Evolutionary conservation across 495 filamentous ascomycete species (phyloP).

Genomic region (Parachaetomium inaequale): DNA sequence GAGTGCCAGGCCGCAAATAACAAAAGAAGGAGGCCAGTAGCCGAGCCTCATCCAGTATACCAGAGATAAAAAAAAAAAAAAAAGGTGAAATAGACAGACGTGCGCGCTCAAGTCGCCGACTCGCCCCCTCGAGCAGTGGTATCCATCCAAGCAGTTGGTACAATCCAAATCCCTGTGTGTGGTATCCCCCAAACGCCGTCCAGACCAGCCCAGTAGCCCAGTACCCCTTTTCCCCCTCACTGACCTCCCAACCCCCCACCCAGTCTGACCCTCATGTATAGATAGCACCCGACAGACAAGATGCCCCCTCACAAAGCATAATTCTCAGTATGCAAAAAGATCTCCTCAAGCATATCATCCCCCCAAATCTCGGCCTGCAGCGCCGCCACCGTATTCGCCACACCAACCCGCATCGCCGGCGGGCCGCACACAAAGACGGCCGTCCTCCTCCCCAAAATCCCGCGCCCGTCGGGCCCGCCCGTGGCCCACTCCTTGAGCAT

Average conservation of each 20-base stretch:
- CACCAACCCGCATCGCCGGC: slow-evolving; percentile 79
- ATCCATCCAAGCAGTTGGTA: slow-evolving; percentile 8
- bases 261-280: neutral
- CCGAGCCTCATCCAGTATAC: neutral
- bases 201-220: neutral
- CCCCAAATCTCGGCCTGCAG: slow-evolving; percentile 80
- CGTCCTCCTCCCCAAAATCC: slow-evolving; percentile 74
- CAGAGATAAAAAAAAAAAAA: neutral
- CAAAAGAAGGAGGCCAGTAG: slow-evolving; percentile 8
- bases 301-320: slow-evolving; percentile 66
- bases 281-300: too few species aligned
- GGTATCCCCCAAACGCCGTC: slow-evolving; percentile 1
- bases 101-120: neutral
- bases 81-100: neutral
- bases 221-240: neutral
- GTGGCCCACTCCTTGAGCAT: slow-evolving; percentile 77
- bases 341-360: slow-evolving; percentile 74
- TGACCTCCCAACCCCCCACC: neutral
- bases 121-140: slow-evolving; percentile 1
- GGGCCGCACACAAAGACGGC: slow-evolving; percentile 95
- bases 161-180: neutral
- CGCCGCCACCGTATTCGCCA: slow-evolving; percentile 75
- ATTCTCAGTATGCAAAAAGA: slow-evolving; percentile 93
- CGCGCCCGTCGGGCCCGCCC: slow-evolving; percentile 51
- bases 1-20: neutral